Base-by-base conservation (phyloP, 2,329 filamentous ascomycete genomes). In the Aphanocladium album region DNA sequence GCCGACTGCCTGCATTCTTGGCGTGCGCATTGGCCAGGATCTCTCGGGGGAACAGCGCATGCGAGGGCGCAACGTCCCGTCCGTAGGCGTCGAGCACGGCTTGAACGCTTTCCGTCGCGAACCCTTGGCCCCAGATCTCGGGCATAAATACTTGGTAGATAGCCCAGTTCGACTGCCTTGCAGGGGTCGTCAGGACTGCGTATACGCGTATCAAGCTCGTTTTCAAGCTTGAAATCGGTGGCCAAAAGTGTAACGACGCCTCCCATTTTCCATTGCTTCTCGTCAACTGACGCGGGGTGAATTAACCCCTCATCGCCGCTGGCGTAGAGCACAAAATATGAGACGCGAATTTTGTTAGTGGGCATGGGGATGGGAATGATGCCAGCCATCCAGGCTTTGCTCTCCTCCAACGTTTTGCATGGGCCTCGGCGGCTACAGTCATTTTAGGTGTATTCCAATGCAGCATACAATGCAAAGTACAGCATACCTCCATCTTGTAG, bases 101-200 rank as follows among this genome's bases (percentile, higher is more conserved):
- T 8, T 21, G 41, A 6, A 57, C 55, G 30, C 55, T 57, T 19
- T 57, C 55, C 2, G 55, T 50, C 23, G 55, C 45, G 45, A 57
- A 8, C n/a, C 55, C 45, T 23, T 50, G 21, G 19, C 55, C 45
- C 55, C 43, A 57, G n/a, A 46, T 12, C 11, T 30, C 37, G 8
- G 25, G 53, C 39, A 55, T 33, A 16, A 55, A 45, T 25, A 33
- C n/a, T n/a, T n/a, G n/a, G n/a, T n/a, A n/a, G 53, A 23, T 58
- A 58, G 37, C 46, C 46, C 12, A 58, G 56, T 27, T 58, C 55
- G 11, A 57, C 56, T 3, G 46, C 46, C 37, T 43, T 58, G 47
- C 6, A 51, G 8, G 46, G 46, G 17, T 51, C 56, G 17, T 39
- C 23, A 14, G 23, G 17, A 4, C 45, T 33, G 30, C 45, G 45